Percentiles rank a stretch among this genome's conserved stretches.
Conservation (phyloP, 331 rosid species). For the Telfairia occidentalis region DNA sequence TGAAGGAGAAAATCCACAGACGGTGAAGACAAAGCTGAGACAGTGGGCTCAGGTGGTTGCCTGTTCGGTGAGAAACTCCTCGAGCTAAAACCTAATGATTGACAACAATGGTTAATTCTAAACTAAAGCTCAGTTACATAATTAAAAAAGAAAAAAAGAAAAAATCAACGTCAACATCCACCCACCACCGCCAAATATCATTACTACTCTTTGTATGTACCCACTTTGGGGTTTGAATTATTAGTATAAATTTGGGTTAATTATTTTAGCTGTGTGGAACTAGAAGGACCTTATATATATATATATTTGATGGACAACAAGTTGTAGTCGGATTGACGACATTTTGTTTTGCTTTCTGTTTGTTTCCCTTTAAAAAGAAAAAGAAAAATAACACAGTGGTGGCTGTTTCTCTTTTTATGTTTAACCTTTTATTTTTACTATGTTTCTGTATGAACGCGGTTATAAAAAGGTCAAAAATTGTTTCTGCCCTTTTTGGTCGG, state of each 20-base stretch:
- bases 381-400: not conserved
- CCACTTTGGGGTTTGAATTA: not conserved
- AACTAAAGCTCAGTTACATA: not conserved
- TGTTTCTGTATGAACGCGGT: not conserved
- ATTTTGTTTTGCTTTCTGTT: not conserved
- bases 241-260: not conserved
- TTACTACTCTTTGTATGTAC: not conserved
- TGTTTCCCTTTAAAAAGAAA: not conserved
- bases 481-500: not conserved
- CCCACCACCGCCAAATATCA: not conserved
- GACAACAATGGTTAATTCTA: not conserved
- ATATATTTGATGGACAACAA: not conserved
- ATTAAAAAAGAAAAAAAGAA: not conserved
- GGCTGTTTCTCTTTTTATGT: not conserved
- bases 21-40: conserved; percentile 6
- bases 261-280: not conserved
- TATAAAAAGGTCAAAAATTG: not conserved
- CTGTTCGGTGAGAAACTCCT: conserved; percentile 11
- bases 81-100: not conserved
- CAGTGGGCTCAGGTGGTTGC: conserved; percentile 17
- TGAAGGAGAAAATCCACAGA: not conserved
- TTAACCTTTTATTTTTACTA: not conserved
- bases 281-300: not conserved
- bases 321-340: not conserved
- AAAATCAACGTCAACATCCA: not conserved